phyloP scores from a whole-genome alignment of 129 eudicot species.

The Helichrysum umbraculigerum region DNA sequence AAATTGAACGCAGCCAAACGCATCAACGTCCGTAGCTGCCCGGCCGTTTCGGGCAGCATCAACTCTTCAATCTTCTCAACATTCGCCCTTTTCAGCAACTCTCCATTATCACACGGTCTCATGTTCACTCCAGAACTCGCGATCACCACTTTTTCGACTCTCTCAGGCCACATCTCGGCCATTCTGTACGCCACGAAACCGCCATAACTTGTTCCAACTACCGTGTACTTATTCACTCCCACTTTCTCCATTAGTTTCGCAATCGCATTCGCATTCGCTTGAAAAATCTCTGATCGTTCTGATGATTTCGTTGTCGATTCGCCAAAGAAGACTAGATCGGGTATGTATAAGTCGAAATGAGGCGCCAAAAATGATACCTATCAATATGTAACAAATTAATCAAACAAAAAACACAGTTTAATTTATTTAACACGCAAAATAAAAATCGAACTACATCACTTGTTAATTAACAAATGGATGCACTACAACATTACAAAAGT shows the following conservation, averaged over 20 bases:
- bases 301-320: conserved; percentile 50
- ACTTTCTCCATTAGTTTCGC: conserved; percentile 60
- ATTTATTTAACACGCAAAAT: not conserved
- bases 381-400: not conserved
- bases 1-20: conserved; percentile 33
- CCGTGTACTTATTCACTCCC: conserved; percentile 53
- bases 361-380: conserved; percentile 39
- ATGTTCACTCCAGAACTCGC: conserved; percentile 74
- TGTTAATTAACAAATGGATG: too few species aligned
- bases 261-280: conserved; percentile 39
- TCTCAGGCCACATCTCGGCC: conserved; percentile 76
- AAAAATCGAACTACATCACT: not conserved
- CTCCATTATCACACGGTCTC: conserved; percentile 45
- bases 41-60: conserved; percentile 61
- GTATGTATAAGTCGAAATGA: conserved; percentile 53
- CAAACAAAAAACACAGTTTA: not conserved
- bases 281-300: conserved; percentile 70
- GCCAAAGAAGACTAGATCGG: conserved; percentile 71
- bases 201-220: conserved; percentile 80
- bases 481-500: not conserved
- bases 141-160: conserved; percentile 76
- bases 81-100: conserved; percentile 53
- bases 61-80: conserved; percentile 59
- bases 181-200: conserved; percentile 73
- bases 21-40: conserved; percentile 52